Evolutionary conservation across 2,329 filamentous ascomycete species (phyloP).

Genomic region (Helotiales sp.): DNA sequence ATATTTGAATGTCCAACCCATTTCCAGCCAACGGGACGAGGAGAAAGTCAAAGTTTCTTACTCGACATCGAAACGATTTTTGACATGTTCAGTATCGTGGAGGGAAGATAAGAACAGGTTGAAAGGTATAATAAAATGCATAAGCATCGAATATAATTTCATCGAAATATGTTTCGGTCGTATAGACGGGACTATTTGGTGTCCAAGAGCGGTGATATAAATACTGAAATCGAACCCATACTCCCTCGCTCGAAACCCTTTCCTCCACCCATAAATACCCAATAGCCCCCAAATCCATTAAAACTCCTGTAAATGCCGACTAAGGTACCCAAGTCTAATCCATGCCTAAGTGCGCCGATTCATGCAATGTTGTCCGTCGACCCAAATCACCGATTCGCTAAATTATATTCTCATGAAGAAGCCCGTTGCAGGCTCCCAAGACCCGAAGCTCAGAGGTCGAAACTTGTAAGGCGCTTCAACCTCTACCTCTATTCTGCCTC

Average conservation of each 20-base stretch:
- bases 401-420: not conserved
- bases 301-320: conserved; percentile 1
- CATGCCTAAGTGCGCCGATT: not conserved
- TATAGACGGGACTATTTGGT: not conserved
- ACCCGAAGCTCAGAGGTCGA: no score
- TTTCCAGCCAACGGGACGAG: not conserved
- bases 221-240: not conserved
- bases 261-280: not conserved
- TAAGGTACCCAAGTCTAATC: not conserved
- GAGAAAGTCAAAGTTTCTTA: not conserved
- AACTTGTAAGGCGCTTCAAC: conserved; percentile 16
- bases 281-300: not conserved
- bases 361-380: conserved; percentile 4
- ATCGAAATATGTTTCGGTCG: not conserved
- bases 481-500: conserved; percentile 36
- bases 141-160: not conserved
- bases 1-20: not conserved
- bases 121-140: not conserved
- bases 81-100: not conserved
- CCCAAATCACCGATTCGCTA: not conserved
- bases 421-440: no score
- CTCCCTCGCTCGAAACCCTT: not conserved
- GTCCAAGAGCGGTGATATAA: conserved; percentile 4
- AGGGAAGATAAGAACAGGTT: not conserved
- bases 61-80: no score